Conservation (phyloP, 2,329 filamentous ascomycete genomes). For the Colletotrichum sojae region DNA sequence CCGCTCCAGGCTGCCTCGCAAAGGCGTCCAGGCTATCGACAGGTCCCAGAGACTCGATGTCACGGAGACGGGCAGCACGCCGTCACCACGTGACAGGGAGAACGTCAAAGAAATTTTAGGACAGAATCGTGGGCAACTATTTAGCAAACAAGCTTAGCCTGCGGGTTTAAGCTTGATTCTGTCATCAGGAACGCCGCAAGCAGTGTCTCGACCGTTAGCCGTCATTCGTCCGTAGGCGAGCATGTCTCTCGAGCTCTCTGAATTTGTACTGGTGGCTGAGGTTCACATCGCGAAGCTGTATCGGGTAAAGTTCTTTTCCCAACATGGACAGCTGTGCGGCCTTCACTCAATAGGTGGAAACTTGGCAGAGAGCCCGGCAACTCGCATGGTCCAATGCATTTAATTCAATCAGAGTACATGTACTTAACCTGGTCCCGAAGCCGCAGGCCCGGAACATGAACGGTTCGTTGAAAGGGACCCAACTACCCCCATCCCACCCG, state of each 20-base stretch:
- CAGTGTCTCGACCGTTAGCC: not conserved
- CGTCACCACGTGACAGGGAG: not conserved
- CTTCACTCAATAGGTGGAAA: no score
- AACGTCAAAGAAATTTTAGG: not conserved
- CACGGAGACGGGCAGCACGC: not conserved
- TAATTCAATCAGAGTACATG: no score
- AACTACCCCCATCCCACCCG: no score
- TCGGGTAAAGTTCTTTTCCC: no score
- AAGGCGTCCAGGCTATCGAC: not conserved
- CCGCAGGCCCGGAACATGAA: not conserved
- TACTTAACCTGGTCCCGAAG: not conserved
- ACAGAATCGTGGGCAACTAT: not conserved
- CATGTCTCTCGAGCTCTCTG: not conserved
- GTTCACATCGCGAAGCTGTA: no score
- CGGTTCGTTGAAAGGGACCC: not conserved
- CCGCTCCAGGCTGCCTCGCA: not conserved
- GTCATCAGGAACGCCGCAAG: not conserved
- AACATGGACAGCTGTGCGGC: no score
- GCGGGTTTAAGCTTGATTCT: not conserved
- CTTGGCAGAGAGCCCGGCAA: no score
- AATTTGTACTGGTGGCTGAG: not conserved
- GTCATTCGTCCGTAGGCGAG: not conserved
- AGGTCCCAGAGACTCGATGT: not conserved
- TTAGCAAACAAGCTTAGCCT: not conserved
- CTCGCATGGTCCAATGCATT: no score